Percentiles rank a stretch among this genome's conserved stretches.
Conservation (phyloP, 768 basidiomycete species). For the Ramaria sp. region DNA sequence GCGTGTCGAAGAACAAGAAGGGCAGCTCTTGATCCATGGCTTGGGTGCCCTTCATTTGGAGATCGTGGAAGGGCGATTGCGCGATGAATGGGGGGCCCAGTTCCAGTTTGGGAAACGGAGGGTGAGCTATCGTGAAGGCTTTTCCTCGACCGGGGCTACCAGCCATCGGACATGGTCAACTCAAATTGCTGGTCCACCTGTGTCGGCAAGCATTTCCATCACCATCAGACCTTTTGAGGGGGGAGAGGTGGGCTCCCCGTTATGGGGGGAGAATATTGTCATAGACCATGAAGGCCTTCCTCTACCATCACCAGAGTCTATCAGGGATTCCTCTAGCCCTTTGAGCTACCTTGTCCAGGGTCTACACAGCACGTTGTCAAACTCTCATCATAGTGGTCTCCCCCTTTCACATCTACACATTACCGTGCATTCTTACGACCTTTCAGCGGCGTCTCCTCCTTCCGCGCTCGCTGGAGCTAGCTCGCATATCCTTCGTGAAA, state of each 20-base stretch:
- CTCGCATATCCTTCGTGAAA: conserved; percentile 50
- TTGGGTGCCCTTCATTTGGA: conserved; percentile 84
- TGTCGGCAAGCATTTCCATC: conserved; percentile 42
- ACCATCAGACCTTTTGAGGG: conserved; percentile 41
- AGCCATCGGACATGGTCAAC: conserved; percentile 43
- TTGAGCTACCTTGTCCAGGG: conserved; percentile 53
- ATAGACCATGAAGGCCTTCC: conserved; percentile 40
- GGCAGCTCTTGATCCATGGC: conserved; percentile 74
- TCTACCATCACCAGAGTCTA: conserved; percentile 40
- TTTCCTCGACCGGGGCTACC: conserved; percentile 21
- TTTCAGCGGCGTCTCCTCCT: conserved; percentile 32
- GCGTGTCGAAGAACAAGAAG: conserved; percentile 68
- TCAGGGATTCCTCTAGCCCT: conserved; percentile 25
- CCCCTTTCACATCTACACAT: conserved; percentile 56
- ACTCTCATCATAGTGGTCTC: conserved; percentile 68
- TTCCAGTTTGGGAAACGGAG: conserved; percentile 70
- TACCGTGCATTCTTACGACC: conserved; percentile 33
- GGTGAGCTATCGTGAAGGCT: conserved; percentile 70
- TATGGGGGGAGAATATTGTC: conserved; percentile 73
- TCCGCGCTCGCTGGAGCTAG: conserved; percentile 55
- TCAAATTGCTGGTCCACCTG: conserved; percentile 47
- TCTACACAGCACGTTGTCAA: conserved; percentile 58
- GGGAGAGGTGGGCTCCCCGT: conserved; percentile 49
- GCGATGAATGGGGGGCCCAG: conserved; percentile 66
- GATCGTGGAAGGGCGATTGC: conserved; percentile 72